phyloP scores from a whole-genome alignment of 2,329 filamentous ascomycete species.

The Aspergillus sclerotialis region DNA sequence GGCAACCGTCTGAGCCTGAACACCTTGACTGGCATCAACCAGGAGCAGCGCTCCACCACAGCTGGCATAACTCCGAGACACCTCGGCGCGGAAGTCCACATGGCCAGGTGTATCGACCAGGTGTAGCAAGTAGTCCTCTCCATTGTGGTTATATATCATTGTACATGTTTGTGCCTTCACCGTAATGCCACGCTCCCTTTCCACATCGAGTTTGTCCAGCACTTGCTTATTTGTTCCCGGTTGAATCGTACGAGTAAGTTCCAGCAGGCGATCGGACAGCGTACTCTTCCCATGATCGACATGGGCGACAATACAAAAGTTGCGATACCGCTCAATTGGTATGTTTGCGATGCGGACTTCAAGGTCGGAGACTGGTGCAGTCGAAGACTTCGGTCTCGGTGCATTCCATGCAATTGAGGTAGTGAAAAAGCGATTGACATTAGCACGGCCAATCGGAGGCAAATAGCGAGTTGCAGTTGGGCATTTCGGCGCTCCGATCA shows the following conservation, averaged over 20 bases:
- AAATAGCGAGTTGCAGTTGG: slow-evolving; percentile 23
- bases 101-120: slow-evolving; percentile 95
- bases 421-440: slow-evolving; percentile 23
- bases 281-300: slow-evolving; percentile 99
- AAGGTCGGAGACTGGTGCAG: slow-evolving; percentile 40
- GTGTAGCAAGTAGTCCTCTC: slow-evolving; percentile 85
- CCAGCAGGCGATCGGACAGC: slow-evolving; percentile 82
- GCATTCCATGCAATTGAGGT: slow-evolving; percentile 19
- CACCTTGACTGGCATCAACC: slow-evolving; percentile 91
- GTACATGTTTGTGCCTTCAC: slow-evolving; percentile 98
- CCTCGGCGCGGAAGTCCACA: slow-evolving; percentile 95
- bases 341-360: slow-evolving; percentile 50
- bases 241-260: slow-evolving; percentile 88
- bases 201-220: slow-evolving; percentile 92
- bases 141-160: slow-evolving; percentile 87
- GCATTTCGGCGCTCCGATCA: slow-evolving; percentile 33
- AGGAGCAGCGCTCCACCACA: slow-evolving; percentile 88
- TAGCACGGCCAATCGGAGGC: slow-evolving; percentile 18
- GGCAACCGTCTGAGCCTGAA: slow-evolving; percentile 95
- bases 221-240: slow-evolving; percentile 88
- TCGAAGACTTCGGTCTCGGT: slow-evolving; percentile 13
- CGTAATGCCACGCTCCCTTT: slow-evolving; percentile 91
- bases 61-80: slow-evolving; percentile 90
- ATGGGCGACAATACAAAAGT: slow-evolving; percentile 98
- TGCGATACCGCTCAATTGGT: slow-evolving; percentile 57